phyloP scores from a whole-genome alignment of 345 rosid genomes.

The Anacardium occidentale region DNA sequence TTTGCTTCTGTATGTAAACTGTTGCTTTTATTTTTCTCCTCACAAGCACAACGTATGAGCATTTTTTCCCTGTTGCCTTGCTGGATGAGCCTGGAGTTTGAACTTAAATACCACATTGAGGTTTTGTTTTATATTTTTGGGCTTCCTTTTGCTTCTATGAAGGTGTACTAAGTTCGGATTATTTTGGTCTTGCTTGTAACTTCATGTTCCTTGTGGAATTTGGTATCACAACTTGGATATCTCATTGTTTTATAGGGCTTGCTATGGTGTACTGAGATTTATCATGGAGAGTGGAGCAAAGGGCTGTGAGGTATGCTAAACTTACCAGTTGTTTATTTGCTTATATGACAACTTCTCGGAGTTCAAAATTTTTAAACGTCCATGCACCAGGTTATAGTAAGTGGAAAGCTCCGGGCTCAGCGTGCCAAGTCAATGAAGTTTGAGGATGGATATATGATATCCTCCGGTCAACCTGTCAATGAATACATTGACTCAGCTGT shows the following conservation, averaged over 20 bases:
- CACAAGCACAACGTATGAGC: neutral
- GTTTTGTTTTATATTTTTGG: no score
- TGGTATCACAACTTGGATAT: neutral
- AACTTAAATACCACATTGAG: conserved; percentile 23
- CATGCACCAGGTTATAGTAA: conserved; percentile 51
- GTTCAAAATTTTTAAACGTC: no score
- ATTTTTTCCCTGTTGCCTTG: conserved; percentile 13
- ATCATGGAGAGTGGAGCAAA: conserved; percentile 82
- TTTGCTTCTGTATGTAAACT: neutral
- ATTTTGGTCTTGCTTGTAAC: neutral
- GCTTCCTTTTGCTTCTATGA: conserved; percentile 36
- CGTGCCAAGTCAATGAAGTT: conserved; percentile 89
- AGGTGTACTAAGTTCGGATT: conserved; percentile 40
- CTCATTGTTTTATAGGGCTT: conserved; percentile 43
- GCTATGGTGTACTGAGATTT: conserved; percentile 77
- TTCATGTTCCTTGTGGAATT: neutral
- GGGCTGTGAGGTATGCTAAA: conserved; percentile 61
- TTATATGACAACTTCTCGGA: no score
- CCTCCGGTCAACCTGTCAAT: conserved; percentile 80
- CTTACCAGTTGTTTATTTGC: no score
- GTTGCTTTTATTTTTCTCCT: neutral
- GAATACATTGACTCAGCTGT: conserved; percentile 83
- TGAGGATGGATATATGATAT: conserved; percentile 91
- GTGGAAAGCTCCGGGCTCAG: conserved; percentile 72
- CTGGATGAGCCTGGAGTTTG: conserved; percentile 9